Evolutionary conservation across 2,329 filamentous ascomycete genomes (phyloP), one percentile per base, ranked within the genome.

Genomic region (Epichloe coenophiala): DNA sequence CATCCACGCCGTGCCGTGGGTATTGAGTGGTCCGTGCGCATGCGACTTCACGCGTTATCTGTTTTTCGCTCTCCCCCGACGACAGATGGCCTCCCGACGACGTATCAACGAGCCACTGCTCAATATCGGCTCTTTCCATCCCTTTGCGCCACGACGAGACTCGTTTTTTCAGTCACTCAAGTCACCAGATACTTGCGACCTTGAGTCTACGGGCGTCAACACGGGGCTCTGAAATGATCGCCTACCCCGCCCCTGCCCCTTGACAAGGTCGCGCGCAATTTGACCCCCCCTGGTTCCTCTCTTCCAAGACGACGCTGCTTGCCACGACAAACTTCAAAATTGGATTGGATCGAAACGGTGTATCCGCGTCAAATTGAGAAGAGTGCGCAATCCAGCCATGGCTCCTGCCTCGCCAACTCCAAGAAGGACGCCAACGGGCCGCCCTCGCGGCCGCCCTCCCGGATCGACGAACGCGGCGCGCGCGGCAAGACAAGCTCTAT

Each of bases 391-490:
- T 31, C n/a, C 17, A 45, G 36, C 42, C 47, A 67, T 67, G 65
- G 61, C 65, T 56, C 60, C 64, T 37, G 57, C 63, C 37, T 63
- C 65, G 47, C 60, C 68, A 38, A 70, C 68, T 40, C 70, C 71
- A 49, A 65, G 69, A 57, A 63, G 69, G 44, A 64, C 65, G 19
- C 63, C 68, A 7, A 69, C 69, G 36, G 69, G 68, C 45, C 68
- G 73, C 47, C 72, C 71, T 48, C 66, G 73, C 50, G 73, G 73
- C 48, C 68, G 74, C 41, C 73, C 74, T 23, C 68, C 67, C 3
- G 69, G 69, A 43, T 64, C 67, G 9, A 69, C 67, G 35, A 71
- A 70, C 54, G 68, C 69, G 38, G 65, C 65, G 50, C 65, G 67
- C 55, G 66, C 66, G 23, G 67, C 67, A 39, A 64, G 69, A 53